Percentiles rank a stretch among this genome's conserved stretches.
Evolutionary conservation across 73 alveolate species (phyloP).

Genomic region (Breviolum minutum): DNA sequence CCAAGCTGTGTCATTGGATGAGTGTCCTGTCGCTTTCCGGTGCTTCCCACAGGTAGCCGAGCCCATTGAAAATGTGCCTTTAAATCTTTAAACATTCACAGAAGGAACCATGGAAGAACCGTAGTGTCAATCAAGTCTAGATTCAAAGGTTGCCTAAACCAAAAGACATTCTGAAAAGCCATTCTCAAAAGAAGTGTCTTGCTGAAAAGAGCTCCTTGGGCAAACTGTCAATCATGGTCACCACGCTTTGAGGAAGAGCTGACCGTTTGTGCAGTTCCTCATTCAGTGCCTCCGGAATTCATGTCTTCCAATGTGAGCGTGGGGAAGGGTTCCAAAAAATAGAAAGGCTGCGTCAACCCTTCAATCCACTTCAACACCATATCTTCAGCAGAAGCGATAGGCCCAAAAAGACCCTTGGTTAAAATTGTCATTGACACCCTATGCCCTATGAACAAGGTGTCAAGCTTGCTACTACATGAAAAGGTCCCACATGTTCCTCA

Average conservation of each 20-base stretch:
- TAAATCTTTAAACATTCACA: too few relatives aligned
- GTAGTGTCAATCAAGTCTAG: too few relatives aligned
- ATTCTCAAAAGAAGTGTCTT: not conserved
- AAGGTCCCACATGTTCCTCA: not conserved
- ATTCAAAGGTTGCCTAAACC: too few relatives aligned
- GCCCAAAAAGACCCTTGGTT: too few relatives aligned
- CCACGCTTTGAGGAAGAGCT: constrained; percentile 60
- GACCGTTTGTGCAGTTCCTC: constrained; percentile 91
- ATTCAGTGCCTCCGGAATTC: constrained; percentile 39
- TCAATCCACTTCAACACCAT: not conserved
- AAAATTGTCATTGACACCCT: not conserved
- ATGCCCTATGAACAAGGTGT: too few relatives aligned
- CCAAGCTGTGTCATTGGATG: constrained; percentile 95
- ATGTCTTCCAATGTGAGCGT: not conserved
- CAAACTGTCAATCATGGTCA: constrained; percentile 53
- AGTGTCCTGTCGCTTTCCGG: constrained; percentile 49
- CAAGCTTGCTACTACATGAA: too few relatives aligned
- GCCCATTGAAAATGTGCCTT: too few relatives aligned
- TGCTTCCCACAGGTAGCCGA: too few relatives aligned
- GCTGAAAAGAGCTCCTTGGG: constrained; percentile 57
- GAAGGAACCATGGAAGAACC: too few relatives aligned
- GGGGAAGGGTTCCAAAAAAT: not conserved
- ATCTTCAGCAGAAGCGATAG: not conserved
- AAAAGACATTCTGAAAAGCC: too few relatives aligned
- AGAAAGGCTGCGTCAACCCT: not conserved